Evolutionary conservation across 768 basidiomycete species (phyloP), one percentile per base, ranked within the genome.

Genomic region (Kwoniella botswanensis): DNA sequence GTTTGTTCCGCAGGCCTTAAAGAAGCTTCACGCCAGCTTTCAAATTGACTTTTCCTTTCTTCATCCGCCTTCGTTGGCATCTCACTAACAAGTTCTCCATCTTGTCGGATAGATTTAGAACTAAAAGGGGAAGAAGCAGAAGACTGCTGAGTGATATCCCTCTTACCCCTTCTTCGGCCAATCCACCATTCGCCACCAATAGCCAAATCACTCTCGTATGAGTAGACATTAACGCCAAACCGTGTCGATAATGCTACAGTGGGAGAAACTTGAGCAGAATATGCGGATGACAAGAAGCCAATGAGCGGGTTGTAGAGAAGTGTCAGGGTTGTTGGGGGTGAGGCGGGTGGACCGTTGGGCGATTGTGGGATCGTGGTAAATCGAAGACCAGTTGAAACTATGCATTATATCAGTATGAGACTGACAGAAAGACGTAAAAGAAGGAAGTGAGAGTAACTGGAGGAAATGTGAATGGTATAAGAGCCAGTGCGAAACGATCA

Each of bases 131-230:
- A 55, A 35, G 64, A 35, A 1, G 68, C 3, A 4, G 46, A 29
- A 22, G 44, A 18, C 15, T 46, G 63, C 42, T 63, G 11, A 17
- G 42, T 54, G 7, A 43, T 56, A 66, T 74, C 67, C 62, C 79
- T 50, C 83, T 80, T 79, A 42, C 84, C 63, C 65, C 72, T 52
- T 65, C 81, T 76, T 24, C 89, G 88, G 22, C 93, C 88, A 80
- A 94, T 88, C 94, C 93, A 97, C 93, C 93, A 97, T 82, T 98
- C 95, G 1, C 92, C 91, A 2, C 96, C 96, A 85, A 98, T 88
- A 11, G 93, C 91, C 91, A 94, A 92, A 82, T 98, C 95, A 83
- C 93, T 94, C 75, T 96, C 93, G 83, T 94, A 98, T 84, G 93
- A 94, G 82, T 98, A 97, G 29, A 95, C 88, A 79, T 98, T 98